A percentile compares a stretch with the other conserved stretches of the same genome.
phyloP scores from a whole-genome alignment of 805 yeast genomes.

The Lachancea kluyveri region DNA sequence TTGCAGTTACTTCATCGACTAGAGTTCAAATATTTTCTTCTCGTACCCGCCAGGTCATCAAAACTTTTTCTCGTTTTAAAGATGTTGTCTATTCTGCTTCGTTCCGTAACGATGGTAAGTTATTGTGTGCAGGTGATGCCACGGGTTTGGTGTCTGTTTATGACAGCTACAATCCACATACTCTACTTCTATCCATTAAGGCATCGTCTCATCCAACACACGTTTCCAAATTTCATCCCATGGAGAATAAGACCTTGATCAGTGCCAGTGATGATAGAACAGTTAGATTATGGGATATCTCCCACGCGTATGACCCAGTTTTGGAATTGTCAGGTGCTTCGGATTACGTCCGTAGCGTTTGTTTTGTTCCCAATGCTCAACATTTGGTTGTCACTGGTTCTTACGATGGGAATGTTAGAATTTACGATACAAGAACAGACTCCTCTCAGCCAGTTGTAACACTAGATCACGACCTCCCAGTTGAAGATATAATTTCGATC shows the following conservation, averaged over 20 bases:
- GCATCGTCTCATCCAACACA: constrained; percentile 88
- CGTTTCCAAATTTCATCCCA: constrained; percentile 83
- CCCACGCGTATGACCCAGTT: constrained; percentile 68
- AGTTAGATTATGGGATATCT: constrained; percentile 83
- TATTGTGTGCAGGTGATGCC: constrained; percentile 92
- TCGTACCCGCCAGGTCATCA: constrained; percentile 86
- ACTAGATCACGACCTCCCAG: constrained; percentile 72
- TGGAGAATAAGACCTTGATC: constrained; percentile 54
- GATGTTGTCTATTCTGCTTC: constrained; percentile 91
- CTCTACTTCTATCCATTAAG: constrained; percentile 68
- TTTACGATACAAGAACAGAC: constrained; percentile 70
- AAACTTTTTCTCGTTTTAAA: constrained; percentile 81
- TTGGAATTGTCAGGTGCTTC: constrained; percentile 65
- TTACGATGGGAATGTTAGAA: constrained; percentile 80
- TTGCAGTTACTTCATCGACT: constrained; percentile 88
- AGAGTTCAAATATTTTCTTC: constrained; percentile 89
- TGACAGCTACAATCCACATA: constrained; percentile 75
- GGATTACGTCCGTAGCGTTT: constrained; percentile 83
- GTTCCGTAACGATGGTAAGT: constrained; percentile 84
- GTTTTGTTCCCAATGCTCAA: constrained; percentile 68
- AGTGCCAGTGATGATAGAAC: constrained; percentile 90
- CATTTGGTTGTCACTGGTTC: constrained; percentile 88
- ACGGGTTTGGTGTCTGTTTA: constrained; percentile 88
- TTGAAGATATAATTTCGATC: constrained; percentile 75
- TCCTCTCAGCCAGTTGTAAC: constrained; percentile 48